Evolutionary conservation across 2,329 filamentous ascomycete species (phyloP).

Genomic region (Aspergillus flavus): DNA sequence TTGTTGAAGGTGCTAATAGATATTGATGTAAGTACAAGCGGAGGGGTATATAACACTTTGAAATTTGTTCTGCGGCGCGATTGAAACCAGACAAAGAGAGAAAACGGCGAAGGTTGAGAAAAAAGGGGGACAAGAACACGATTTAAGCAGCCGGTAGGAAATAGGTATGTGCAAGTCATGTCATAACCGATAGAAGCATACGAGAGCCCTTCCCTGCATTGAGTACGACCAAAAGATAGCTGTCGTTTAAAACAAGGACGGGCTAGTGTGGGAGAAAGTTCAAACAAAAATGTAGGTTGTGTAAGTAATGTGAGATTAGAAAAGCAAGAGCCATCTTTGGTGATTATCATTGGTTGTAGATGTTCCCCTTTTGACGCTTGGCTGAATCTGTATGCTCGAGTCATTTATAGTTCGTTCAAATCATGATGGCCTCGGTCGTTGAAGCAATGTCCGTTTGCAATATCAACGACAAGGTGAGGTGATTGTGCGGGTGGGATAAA

Average conservation of each 20-base stretch:
- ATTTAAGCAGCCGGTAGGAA: not conserved
- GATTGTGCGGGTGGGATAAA: not conserved
- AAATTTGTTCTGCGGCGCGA: not conserved
- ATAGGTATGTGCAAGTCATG: not conserved
- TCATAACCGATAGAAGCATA: not conserved
- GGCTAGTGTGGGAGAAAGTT: too few relatives aligned
- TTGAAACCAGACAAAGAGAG: not conserved
- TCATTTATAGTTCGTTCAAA: slow-evolving; percentile 34
- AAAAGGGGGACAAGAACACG: not conserved
- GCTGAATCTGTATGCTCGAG: slow-evolving; percentile 24
- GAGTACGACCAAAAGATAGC: not conserved
- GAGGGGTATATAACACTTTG: not conserved
- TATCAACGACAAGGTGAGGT: slow-evolving; percentile 7
- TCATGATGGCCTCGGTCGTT: slow-evolving; percentile 29
- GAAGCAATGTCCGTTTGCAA: slow-evolving; percentile 16
- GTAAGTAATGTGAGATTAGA: not conserved
- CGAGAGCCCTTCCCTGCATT: not conserved
- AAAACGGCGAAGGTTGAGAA: not conserved
- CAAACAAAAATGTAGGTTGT: slow-evolving; percentile 1
- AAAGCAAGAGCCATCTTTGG: slow-evolving; percentile 12
- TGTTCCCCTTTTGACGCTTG: slow-evolving; percentile 25
- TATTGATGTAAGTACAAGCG: not conserved
- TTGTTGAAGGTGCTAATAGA: not conserved
- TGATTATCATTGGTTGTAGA: slow-evolving; percentile 43
- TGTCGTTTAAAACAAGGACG: not conserved